Evolutionary conservation across 208 protist species (phyloP).

Genomic region (Cochliopodium minus): DNA sequence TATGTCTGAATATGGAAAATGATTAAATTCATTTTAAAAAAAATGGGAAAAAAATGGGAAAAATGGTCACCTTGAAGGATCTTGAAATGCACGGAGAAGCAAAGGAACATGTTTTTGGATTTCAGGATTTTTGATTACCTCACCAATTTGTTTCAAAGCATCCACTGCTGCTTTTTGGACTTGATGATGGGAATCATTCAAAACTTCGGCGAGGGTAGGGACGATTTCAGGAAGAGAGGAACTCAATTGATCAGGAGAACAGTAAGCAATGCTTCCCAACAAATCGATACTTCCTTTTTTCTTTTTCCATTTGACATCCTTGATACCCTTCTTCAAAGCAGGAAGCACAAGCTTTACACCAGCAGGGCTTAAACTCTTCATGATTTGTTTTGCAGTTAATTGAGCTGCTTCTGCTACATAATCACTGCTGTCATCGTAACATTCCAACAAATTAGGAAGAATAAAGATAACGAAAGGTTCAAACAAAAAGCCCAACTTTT

Average conservation of each 20-base stretch:
- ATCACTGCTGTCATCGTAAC: constrained; percentile 9
- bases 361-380: constrained; percentile 2
- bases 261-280: constrained; percentile 22
- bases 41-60: too few relatives aligned
- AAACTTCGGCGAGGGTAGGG: constrained; percentile 51
- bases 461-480: constrained; percentile 25
- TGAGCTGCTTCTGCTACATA: constrained; percentile 17
- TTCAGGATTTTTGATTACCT: constrained; percentile 63
- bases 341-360: constrained; percentile 21
- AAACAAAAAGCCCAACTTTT: constrained; percentile 11
- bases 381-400: constrained; percentile 6
- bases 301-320: constrained; percentile 8
- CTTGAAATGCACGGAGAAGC: constrained; percentile 58
- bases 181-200: constrained; percentile 64
- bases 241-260: constrained; percentile 19
- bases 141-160: constrained; percentile 57
- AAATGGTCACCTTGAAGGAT: too few relatives aligned
- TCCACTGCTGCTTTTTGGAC: constrained; percentile 51
- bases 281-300: constrained; percentile 19
- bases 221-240: constrained; percentile 56
- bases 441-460: constrained; percentile 10
- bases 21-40: too few relatives aligned
- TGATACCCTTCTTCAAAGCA: not conserved
- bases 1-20: too few relatives aligned
- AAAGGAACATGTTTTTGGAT: constrained; percentile 64